These are phyloP conservation scores for Mycena albidolilacea DNA, from an alignment of 768 basidiomycete species.

Conservation along the genomic window DNA sequence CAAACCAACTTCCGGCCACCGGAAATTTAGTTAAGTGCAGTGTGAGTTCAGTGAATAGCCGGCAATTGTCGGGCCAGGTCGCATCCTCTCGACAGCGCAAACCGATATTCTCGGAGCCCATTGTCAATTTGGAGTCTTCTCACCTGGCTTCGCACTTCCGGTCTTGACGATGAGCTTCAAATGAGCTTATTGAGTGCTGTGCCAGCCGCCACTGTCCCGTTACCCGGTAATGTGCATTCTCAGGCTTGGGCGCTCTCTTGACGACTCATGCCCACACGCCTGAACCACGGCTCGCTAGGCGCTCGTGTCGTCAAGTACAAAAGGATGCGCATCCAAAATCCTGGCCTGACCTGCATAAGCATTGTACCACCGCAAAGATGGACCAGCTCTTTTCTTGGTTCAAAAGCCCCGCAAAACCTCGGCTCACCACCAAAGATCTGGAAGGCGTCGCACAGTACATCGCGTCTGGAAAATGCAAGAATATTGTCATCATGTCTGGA, in stretches of 20 bases:
- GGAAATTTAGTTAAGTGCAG: no score
- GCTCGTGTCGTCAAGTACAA: not conserved
- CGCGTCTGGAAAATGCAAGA: slow-evolving; percentile 30
- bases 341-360: not conserved
- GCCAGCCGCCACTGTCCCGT: not conserved
- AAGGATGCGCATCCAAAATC: no score
- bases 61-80: no score
- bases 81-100: no score
- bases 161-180: no score
- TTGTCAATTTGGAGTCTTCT: no score
- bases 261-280: slow-evolving; percentile 2
- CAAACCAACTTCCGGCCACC: no score
- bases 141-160: no score
- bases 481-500: slow-evolving; percentile 25
- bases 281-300: slow-evolving; percentile 4
- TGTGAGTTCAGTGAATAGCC: no score
- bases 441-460: slow-evolving; percentile 31
- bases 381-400: slow-evolving; percentile 30
- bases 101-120: no score
- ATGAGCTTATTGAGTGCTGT: no score
- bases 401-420: not conserved
- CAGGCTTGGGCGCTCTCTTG: not conserved
- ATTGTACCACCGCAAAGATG: not conserved
- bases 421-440: slow-evolving; percentile 24
- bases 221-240: not conserved